These are phyloP conservation scores for Candida boidinii DNA, from an alignment of 805 yeast species.

Conservation along the genomic window DNA sequence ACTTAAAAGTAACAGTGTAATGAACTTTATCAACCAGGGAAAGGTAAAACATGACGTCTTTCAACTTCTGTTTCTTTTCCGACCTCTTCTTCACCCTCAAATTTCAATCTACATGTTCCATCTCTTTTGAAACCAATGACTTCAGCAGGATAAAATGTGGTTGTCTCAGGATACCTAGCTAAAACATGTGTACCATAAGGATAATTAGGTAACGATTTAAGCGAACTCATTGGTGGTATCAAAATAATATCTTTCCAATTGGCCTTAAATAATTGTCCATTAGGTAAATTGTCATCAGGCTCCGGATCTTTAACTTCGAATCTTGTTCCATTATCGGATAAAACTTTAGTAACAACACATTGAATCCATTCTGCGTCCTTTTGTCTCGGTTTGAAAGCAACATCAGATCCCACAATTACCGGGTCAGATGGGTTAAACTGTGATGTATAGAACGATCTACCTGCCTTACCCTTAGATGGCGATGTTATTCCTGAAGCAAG, in stretches of 20 bases:
- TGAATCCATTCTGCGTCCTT: constrained; percentile 91
- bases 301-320: constrained; percentile 97
- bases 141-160: constrained; percentile 92
- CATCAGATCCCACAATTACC: constrained; percentile 63
- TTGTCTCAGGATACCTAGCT: constrained; percentile 95
- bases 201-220: constrained; percentile 34
- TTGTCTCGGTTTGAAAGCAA: constrained; percentile 72
- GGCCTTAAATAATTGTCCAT: constrained; percentile 80
- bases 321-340: constrained; percentile 25
- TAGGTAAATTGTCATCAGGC: constrained; percentile 87
- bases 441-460: constrained; percentile 31
- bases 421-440: constrained; percentile 54
- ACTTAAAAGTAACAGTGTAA: neutral
- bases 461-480: constrained; percentile 9
- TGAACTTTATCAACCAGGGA: constrained; percentile 32
- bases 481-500: constrained; percentile 5
- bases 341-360: constrained; percentile 75
- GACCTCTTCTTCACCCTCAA: constrained; percentile 96
- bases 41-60: constrained; percentile 74
- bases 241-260: constrained; percentile 70
- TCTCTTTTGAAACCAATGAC: constrained; percentile 73
- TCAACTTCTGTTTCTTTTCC: constrained; percentile 93
- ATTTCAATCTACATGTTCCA: constrained; percentile 68
- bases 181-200: constrained; percentile 76
- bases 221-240: constrained; percentile 44